Conservation (phyloP, 73 alveolate genomes). For the Paramecium octaurelia region DNA sequence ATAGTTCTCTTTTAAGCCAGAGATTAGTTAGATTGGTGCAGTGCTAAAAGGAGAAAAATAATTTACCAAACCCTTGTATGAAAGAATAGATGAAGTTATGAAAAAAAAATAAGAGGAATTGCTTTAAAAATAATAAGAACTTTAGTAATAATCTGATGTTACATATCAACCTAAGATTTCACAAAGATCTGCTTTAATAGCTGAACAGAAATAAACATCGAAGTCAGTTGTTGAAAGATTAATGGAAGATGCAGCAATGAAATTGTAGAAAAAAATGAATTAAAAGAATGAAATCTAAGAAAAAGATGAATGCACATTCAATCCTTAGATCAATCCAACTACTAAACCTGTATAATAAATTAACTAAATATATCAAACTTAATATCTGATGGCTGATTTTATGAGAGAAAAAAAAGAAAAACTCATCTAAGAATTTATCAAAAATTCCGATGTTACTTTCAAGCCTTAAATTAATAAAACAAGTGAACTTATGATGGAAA, state of each 20-base stretch:
- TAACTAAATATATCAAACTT: neutral
- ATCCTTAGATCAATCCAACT: slow-evolving; percentile 53
- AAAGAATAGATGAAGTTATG: slow-evolving; percentile 59
- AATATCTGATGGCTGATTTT: slow-evolving; percentile 62
- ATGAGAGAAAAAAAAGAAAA: slow-evolving; percentile 54
- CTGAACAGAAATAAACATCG: slow-evolving; percentile 19
- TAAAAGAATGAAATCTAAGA: neutral
- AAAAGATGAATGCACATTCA: slow-evolving; percentile 51
- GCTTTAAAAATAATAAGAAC: neutral
- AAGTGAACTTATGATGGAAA: slow-evolving; percentile 47
- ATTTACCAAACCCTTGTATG: slow-evolving; percentile 51
- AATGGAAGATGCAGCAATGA: slow-evolving; percentile 53
- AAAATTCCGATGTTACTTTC: slow-evolving; percentile 36
- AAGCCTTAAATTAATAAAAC: slow-evolving; percentile 45
- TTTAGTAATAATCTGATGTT: neutral
- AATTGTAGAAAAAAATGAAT: slow-evolving; percentile 27
- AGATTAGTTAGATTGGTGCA: neutral
- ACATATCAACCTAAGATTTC: slow-evolving; percentile 54
- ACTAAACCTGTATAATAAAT: neutral
- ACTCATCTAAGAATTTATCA: slow-evolving; percentile 22
- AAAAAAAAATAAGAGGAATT: slow-evolving; percentile 55
- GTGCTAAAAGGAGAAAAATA: slow-evolving; percentile 51
- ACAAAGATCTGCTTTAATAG: slow-evolving; percentile 32
- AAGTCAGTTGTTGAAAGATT: slow-evolving; percentile 54
- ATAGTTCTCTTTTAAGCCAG: slow-evolving; percentile 51